A percentile compares a stretch with the other conserved stretches of the same genome.
Conservation (phyloP, 148 eudicot genomes). For the Talinum fruticosum region DNA sequence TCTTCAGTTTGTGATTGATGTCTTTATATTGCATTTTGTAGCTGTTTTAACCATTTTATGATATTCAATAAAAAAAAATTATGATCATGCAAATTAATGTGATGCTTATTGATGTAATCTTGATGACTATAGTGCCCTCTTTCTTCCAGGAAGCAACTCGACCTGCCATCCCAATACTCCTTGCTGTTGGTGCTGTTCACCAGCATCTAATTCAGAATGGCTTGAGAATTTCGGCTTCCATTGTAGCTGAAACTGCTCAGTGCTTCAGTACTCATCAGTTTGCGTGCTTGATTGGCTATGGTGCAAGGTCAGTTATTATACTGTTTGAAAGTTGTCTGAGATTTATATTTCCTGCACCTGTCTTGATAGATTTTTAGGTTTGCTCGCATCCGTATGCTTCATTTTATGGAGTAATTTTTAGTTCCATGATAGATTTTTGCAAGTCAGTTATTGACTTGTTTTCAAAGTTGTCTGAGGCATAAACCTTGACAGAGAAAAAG, state of each 20-base stretch:
- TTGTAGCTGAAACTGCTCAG: slow-evolving; percentile 97
- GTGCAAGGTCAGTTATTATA: slow-evolving; percentile 71
- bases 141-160: slow-evolving; percentile 75
- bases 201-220: slow-evolving; percentile 99
- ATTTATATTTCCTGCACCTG: slow-evolving; percentile 3
- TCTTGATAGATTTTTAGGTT: neutral
- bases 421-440: neutral
- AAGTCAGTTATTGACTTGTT: too few species aligned
- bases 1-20: too few species aligned
- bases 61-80: too few species aligned
- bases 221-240: slow-evolving; percentile 87
- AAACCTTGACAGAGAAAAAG: neutral
- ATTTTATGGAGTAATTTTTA: neutral
- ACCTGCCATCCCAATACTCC: slow-evolving; percentile 97
- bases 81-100: too few species aligned
- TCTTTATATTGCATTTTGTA: too few species aligned
- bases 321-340: slow-evolving; percentile 10
- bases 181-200: slow-evolving; percentile 99
- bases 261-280: slow-evolving; percentile 99
- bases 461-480: neutral
- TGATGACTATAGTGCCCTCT: neutral
- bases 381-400: neutral
- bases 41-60: too few species aligned
- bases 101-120: neutral
- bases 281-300: slow-evolving; percentile 98